Conservation (phyloP, 2,329 filamentous ascomycete species). For the Aureobasidium sp. region DNA sequence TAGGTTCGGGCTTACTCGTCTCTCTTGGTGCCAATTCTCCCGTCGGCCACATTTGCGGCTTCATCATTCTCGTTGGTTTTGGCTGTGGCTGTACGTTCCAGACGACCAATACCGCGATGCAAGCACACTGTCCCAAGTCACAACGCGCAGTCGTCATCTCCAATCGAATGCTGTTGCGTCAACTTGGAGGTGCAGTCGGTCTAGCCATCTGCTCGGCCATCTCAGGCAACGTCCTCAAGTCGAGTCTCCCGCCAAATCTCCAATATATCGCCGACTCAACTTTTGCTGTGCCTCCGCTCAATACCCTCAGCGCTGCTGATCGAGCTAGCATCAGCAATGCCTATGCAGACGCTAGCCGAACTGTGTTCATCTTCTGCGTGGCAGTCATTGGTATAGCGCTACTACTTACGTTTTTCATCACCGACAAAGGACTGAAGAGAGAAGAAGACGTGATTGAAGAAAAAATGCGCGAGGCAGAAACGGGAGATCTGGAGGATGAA, state of each 20-base stretch:
- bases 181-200: slow-evolving; percentile 28
- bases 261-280: slow-evolving; percentile 31
- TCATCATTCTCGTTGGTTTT: slow-evolving; percentile 27
- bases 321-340: slow-evolving; percentile 37
- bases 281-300: slow-evolving; percentile 29
- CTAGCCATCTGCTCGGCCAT: slow-evolving; percentile 28
- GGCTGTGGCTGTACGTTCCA: slow-evolving; percentile 28
- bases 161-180: slow-evolving; percentile 32
- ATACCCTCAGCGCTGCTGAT: slow-evolving; percentile 24
- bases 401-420: slow-evolving; percentile 41
- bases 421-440: slow-evolving; percentile 22
- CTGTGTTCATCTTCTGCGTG: slow-evolving; percentile 49
- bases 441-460: slow-evolving; percentile 14
- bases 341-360: slow-evolving; percentile 45
- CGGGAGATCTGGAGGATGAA: neutral
- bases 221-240: slow-evolving; percentile 25
- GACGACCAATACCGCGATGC: slow-evolving; percentile 30
- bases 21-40: slow-evolving; percentile 21
- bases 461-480: neutral
- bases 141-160: slow-evolving; percentile 32
- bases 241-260: slow-evolving; percentile 31
- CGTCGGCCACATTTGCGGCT: slow-evolving; percentile 22
- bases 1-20: slow-evolving; percentile 28
- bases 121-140: slow-evolving; percentile 29
- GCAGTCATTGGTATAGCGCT: slow-evolving; percentile 44